These are phyloP conservation scores for Meyerozyma carpophila DNA, from an alignment of 1,139 yeast species.

Conservation along the genomic window DNA sequence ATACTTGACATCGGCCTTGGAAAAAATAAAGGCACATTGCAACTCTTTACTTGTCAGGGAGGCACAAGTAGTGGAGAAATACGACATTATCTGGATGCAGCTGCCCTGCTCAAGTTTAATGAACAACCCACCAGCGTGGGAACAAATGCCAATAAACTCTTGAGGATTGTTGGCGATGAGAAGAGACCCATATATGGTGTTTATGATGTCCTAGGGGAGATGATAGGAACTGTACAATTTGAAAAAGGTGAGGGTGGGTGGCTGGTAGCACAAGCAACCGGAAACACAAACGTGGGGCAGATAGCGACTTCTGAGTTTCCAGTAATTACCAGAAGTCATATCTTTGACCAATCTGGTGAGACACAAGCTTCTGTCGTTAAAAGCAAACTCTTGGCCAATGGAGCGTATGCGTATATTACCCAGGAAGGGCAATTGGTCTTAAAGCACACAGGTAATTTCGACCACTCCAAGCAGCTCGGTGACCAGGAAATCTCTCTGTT, in stretches of 20 bases:
- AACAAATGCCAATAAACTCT: not conserved
- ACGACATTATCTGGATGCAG: slow-evolving; percentile 4
- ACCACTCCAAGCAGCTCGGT: not conserved
- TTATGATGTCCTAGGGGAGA: not conserved
- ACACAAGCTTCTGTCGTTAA: not conserved
- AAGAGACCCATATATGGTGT: not conserved
- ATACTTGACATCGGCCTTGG: slow-evolving; percentile 21
- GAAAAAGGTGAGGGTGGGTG: not conserved
- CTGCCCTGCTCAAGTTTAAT: not conserved
- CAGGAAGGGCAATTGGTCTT: not conserved
- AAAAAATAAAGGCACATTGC: slow-evolving; percentile 3
- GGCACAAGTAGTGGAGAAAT: slow-evolving; percentile 36
- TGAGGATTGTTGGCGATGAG: not conserved
- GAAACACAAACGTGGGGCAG: not conserved
- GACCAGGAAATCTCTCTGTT: not conserved
- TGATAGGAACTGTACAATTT: not conserved
- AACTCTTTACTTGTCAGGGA: slow-evolving; percentile 32
- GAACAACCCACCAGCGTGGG: not conserved
- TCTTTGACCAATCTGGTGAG: not conserved
- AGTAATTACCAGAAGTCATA: not conserved
- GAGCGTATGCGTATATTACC: not conserved
- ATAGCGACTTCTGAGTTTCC: not conserved
- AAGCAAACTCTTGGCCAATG: not conserved
- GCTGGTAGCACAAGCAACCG: not conserved
- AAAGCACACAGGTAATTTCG: not conserved